phyloP scores from a whole-genome alignment of 2,329 filamentous ascomycete species.

The Chaetomium globosum region DNA sequence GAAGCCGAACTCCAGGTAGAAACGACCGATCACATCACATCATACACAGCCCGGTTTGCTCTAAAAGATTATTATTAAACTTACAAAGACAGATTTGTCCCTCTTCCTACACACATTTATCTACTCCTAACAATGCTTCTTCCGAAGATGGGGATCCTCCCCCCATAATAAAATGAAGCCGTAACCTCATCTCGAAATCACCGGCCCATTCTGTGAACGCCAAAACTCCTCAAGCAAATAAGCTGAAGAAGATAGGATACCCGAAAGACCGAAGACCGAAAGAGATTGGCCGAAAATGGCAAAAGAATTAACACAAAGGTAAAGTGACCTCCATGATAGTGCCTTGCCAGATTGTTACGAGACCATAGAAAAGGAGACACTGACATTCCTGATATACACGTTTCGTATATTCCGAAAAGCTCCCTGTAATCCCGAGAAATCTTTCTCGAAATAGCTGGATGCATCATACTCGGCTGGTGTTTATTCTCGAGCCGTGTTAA shows the following conservation, averaged over 20 bases:
- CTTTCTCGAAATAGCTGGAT: neutral
- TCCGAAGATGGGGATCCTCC: neutral
- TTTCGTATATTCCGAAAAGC: neutral
- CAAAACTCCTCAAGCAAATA: constrained; percentile 6
- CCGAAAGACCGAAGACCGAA: neutral
- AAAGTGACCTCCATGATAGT: neutral
- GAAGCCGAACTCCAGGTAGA: too few relatives aligned
- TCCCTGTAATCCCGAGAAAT: neutral
- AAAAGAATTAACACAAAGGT: neutral
- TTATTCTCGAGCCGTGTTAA: neutral
- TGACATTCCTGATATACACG: constrained; percentile 2
- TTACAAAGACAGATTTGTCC: neutral
- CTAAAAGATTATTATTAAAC: neutral
- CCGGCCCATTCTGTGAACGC: neutral
- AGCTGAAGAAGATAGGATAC: neutral
- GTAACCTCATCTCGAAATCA: neutral
- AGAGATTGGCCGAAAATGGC: neutral
- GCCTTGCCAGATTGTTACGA: neutral
- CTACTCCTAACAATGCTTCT: neutral
- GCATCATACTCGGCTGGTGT: neutral
- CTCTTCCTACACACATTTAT: neutral
- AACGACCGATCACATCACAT: neutral
- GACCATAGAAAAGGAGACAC: neutral
- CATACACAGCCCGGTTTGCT: neutral
- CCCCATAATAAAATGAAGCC: neutral